A percentile compares a stretch with the other conserved stretches of the same genome.
These are phyloP conservation scores for Penicillium digitatum DNA, from an alignment of 2,329 filamentous ascomycete species.

Conservation along the genomic window DNA sequence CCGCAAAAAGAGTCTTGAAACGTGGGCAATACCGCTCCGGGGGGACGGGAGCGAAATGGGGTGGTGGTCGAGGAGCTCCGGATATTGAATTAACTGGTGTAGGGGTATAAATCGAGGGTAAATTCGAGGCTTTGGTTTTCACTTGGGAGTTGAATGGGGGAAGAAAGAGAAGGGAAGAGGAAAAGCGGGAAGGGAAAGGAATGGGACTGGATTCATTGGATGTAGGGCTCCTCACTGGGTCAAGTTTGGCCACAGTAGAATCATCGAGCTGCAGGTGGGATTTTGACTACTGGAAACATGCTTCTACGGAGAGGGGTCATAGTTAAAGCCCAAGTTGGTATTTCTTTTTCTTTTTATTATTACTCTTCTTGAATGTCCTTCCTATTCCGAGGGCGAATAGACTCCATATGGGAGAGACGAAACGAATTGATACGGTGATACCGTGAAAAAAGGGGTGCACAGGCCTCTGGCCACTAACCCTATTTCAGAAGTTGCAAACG, in stretches of 20 bases:
- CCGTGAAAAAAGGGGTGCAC: conserved; percentile 1
- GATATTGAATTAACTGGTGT: conserved; percentile 3
- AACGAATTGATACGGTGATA: neutral
- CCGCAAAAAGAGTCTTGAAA: conserved; percentile 8
- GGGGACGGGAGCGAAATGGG: conserved; percentile 4
- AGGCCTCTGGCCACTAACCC: neutral
- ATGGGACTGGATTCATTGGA: conserved; percentile 13
- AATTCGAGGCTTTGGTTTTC: neutral
- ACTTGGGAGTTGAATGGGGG: conserved; percentile 7
- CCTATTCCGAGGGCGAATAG: neutral
- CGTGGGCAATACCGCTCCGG: conserved; percentile 9
- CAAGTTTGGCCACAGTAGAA: conserved; percentile 11
- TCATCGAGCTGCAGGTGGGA: conserved; percentile 9
- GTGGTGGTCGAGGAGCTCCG: neutral
- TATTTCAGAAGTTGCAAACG: neutral
- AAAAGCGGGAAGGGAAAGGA: conserved; percentile 20
- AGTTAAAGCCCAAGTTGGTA: neutral
- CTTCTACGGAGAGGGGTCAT: neutral
- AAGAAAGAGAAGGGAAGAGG: conserved; percentile 16
- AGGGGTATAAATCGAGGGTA: neutral
- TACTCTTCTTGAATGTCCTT: neutral
- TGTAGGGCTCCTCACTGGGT: conserved; percentile 12
- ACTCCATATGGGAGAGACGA: neutral
- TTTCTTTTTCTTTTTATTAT: neutral
- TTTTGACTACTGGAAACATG: conserved; percentile 1